Evolutionary conservation across 2,329 filamentous ascomycete species (phyloP).

Genomic region (Aspergillus tubingensis): DNA sequence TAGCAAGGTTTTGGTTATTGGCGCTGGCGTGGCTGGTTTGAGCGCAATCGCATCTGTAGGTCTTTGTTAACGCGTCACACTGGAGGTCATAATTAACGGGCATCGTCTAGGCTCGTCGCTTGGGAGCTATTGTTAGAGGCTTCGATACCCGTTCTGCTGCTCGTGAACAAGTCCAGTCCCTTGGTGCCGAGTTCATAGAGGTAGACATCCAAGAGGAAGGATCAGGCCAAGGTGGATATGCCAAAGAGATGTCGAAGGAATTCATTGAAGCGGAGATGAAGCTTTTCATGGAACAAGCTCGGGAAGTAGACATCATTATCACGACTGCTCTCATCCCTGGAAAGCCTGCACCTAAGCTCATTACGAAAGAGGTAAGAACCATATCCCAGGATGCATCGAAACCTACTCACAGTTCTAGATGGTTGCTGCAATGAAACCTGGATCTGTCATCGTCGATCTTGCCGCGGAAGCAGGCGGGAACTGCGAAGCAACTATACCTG

Average conservation of each 20-base stretch:
- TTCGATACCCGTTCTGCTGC: constrained; percentile 90
- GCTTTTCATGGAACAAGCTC: constrained; percentile 82
- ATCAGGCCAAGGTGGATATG: constrained; percentile 80
- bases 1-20: constrained; percentile 86
- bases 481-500: constrained; percentile 76
- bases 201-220: constrained; percentile 84
- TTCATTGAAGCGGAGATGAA: constrained; percentile 94
- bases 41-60: constrained; percentile 78
- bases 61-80: neutral
- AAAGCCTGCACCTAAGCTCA: constrained; percentile 77
- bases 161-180: constrained; percentile 84
- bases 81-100: constrained; percentile 3
- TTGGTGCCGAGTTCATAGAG: constrained; percentile 87
- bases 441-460: constrained; percentile 83
- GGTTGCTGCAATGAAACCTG: constrained; percentile 83
- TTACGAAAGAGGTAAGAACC: constrained; percentile 64
- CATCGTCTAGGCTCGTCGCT: constrained; percentile 63
- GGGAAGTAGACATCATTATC: constrained; percentile 88
- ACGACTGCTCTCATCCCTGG: constrained; percentile 91
- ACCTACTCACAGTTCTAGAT: constrained; percentile 52
- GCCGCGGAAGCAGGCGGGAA: constrained; percentile 88
- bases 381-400: neutral
- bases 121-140: constrained; percentile 85
- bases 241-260: constrained; percentile 91
- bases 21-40: constrained; percentile 83